Percentiles rank a stretch among this genome's conserved stretches.
These are phyloP conservation scores for Chlamydomonas incerta DNA, from an alignment of 139 green algal genomes.

Conservation along the genomic window DNA sequence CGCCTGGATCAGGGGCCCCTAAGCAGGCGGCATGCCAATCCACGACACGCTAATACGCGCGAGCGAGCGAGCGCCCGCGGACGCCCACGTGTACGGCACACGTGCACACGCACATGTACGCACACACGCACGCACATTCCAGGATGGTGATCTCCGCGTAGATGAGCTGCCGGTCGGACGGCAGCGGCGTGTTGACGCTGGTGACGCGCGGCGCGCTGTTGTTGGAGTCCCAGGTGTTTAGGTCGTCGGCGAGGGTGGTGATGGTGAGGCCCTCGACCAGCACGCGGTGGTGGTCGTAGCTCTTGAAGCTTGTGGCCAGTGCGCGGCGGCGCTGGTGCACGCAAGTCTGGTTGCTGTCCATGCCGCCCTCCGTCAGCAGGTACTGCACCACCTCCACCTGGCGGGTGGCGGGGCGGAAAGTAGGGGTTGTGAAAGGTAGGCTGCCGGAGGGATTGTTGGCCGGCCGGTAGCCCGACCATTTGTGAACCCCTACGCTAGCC, in stretches of 20 bases:
- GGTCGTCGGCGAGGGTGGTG: neutral
- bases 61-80: too few relatives aligned
- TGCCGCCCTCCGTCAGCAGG: neutral
- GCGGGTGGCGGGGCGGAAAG: neutral
- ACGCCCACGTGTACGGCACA: too few relatives aligned
- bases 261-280: neutral
- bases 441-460: too few relatives aligned
- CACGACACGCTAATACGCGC: too few relatives aligned
- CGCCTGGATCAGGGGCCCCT: too few relatives aligned
- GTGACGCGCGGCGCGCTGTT: neutral
- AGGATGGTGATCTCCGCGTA: slow-evolving; percentile 10
- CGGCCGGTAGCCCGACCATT: too few relatives aligned
- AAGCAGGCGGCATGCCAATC: too few relatives aligned
- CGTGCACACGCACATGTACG: too few relatives aligned
- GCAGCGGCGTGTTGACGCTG: neutral
- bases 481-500: too few relatives aligned
- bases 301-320: neutral
- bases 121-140: too few relatives aligned
- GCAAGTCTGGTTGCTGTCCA: neutral
- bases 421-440: neutral
- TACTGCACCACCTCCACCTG: neutral
- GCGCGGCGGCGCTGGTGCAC: too few relatives aligned
- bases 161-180: neutral
- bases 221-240: neutral
- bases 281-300: neutral